phyloP scores from a whole-genome alignment of 2,329 filamentous ascomycete genomes.

The Penicillium digitatum region DNA sequence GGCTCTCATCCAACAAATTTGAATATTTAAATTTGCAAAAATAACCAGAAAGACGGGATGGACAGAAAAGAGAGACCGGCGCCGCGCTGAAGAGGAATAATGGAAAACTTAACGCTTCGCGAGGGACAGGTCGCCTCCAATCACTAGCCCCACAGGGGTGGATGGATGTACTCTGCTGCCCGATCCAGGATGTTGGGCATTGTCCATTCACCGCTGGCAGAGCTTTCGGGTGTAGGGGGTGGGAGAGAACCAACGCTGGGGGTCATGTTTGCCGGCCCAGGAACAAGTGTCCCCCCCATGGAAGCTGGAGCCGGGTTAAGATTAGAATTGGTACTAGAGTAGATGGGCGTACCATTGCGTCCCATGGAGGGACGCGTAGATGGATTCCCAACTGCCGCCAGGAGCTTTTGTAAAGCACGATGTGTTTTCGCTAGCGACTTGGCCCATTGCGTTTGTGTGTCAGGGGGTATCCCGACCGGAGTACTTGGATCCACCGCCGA shows the following conservation, averaged over 20 bases:
- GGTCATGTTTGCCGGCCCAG: conserved; percentile 29
- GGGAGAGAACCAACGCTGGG: conserved; percentile 37
- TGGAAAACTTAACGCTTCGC: neutral
- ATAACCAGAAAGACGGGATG: conserved; percentile 1
- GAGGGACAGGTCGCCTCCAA: neutral
- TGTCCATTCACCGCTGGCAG: conserved; percentile 46
- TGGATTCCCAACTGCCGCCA: conserved; percentile 36
- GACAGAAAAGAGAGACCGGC: conserved; percentile 13
- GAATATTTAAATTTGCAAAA: neutral
- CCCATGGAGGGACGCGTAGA: conserved; percentile 17
- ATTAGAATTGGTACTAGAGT: conserved; percentile 13
- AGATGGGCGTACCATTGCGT: conserved; percentile 17
- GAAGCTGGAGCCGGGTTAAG: conserved; percentile 12
- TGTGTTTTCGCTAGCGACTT: conserved; percentile 46
- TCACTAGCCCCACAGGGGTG: conserved; percentile 42
- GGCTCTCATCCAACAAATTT: neutral
- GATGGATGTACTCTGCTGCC: conserved; percentile 48
- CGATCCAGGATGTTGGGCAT: conserved; percentile 45
- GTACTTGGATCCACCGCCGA: conserved; percentile 27
- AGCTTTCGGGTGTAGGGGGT: conserved; percentile 47
- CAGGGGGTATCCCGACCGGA: conserved; percentile 27
- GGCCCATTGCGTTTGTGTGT: conserved; percentile 45
- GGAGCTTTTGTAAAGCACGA: conserved; percentile 45
- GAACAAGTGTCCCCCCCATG: conserved; percentile 14
- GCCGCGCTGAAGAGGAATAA: conserved; percentile 8